phyloP scores from a whole-genome alignment of 306 rosid species.

The Medicago ruthenica region DNA sequence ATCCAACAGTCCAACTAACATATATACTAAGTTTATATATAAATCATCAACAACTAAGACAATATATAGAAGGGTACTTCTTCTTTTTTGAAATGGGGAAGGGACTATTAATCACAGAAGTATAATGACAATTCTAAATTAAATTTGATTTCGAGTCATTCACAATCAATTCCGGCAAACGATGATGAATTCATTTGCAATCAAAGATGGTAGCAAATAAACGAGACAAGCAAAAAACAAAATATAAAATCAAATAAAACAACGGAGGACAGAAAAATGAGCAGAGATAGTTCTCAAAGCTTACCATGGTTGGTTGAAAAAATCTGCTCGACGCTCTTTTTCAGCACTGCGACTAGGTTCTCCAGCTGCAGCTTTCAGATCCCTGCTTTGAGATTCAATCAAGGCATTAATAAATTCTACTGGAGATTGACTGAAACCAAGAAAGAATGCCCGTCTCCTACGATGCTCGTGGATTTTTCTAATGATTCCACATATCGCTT shows the following conservation, averaged over 20 bases:
- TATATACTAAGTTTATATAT: background rate
- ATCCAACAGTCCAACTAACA: background rate
- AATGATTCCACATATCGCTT: conserved; percentile 83
- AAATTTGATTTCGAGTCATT: background rate
- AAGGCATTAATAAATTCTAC: conserved; percentile 90
- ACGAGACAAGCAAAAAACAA: background rate
- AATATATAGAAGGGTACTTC: background rate
- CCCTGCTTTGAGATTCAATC: conserved; percentile 95
- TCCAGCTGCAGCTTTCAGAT: conserved; percentile 86
- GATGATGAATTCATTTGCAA: background rate
- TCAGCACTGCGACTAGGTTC: conserved; percentile 90
- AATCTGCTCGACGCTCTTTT: conserved; percentile 88
- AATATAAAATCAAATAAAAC: background rate
- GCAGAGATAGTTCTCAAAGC: conserved; percentile 20
- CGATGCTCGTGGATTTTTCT: conserved; percentile 97
- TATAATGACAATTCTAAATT: conserved; percentile 11
- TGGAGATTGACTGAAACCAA: conserved; percentile 98
- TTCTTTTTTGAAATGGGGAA: too few species aligned
- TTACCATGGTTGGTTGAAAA: conserved; percentile 97
- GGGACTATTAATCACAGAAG: background rate
- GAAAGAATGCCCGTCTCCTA: conserved; percentile 89
- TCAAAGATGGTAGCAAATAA: background rate
- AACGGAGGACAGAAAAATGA: background rate
- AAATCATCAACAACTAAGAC: conserved; percentile 13
- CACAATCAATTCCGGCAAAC: conserved; percentile 8